Conservation (phyloP, 2,329 filamentous ascomycete genomes). For the Graphilbum sp. region DNA sequence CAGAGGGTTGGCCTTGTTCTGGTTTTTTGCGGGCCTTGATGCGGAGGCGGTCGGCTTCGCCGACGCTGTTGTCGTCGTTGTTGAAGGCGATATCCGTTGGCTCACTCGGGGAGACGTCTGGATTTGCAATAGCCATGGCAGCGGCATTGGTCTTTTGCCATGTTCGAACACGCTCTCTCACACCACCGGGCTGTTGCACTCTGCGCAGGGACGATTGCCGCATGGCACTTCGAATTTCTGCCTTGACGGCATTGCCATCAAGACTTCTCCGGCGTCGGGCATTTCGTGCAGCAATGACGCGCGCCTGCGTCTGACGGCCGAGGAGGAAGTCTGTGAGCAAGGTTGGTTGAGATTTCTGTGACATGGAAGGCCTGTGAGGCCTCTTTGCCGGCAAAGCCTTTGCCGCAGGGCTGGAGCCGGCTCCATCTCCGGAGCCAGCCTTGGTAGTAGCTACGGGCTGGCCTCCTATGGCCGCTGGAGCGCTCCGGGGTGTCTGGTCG, state of each 20-base stretch:
- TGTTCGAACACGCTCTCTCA: conserved; percentile 62
- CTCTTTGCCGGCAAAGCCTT: not conserved
- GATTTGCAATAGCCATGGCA: conserved; percentile 36
- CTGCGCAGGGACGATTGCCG: conserved; percentile 39
- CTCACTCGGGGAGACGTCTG: conserved; percentile 35
- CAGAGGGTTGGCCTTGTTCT: conserved; percentile 17
- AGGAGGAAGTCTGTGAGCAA: conserved; percentile 41
- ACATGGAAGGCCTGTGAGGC: not conserved
- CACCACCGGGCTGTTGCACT: conserved; percentile 47
- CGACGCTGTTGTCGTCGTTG: conserved; percentile 43
- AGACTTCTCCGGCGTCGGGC: conserved; percentile 38
- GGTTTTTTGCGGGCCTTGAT: conserved; percentile 35
- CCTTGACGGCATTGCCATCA: conserved; percentile 37
- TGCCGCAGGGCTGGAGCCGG: not conserved
- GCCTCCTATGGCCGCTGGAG: conserved; percentile 19
- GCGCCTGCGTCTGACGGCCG: conserved; percentile 38
- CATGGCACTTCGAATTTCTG: conserved; percentile 36
- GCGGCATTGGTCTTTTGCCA: conserved; percentile 71
- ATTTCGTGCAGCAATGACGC: conserved; percentile 27
- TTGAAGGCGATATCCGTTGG: conserved; percentile 45
- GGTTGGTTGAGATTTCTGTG: conserved; percentile 28
- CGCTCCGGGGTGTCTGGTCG: conserved; percentile 23
- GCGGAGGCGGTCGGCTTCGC: conserved; percentile 41
- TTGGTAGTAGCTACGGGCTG: not conserved
- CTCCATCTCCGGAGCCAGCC: not conserved